A percentile compares a stretch with the other conserved stretches of the same genome.
Evolutionary conservation across 306 rosid genomes (phyloP).

Genomic region (Malus fusca): DNA sequence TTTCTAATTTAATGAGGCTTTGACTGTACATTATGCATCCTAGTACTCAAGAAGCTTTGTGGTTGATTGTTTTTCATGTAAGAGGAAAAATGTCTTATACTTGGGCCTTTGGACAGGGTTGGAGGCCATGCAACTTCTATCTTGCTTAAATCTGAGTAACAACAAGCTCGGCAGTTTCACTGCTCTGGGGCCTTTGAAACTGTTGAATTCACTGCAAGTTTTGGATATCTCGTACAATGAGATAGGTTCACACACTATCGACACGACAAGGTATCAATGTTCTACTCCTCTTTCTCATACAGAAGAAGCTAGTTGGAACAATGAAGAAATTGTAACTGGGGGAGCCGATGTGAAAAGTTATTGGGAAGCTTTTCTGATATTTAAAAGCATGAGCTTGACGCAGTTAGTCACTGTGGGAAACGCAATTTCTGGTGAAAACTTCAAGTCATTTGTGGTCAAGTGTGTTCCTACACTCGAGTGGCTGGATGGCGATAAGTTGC

Average conservation of each 20-base stretch:
- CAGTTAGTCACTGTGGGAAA: slow-evolving; percentile 60
- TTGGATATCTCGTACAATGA: slow-evolving; percentile 65
- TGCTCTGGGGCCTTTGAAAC: slow-evolving; percentile 63
- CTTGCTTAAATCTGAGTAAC: slow-evolving; percentile 67
- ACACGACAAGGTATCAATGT: slow-evolving; percentile 63
- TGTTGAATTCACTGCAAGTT: slow-evolving; percentile 49
- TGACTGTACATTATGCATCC: background rate
- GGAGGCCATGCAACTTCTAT: slow-evolving; percentile 86
- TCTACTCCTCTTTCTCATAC: slow-evolving; percentile 67
- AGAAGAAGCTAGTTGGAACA: slow-evolving; percentile 49
- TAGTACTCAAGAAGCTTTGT: background rate
- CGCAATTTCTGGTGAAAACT: slow-evolving; percentile 46
- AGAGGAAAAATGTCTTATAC: slow-evolving; percentile 8
- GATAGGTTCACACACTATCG: slow-evolving; percentile 59
- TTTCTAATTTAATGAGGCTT: background rate
- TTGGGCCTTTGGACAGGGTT: slow-evolving; percentile 52
- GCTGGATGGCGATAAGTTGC: slow-evolving; percentile 39
- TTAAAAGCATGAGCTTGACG: slow-evolving; percentile 47
- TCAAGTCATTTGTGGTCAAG: slow-evolving; percentile 47
- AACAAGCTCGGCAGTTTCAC: slow-evolving; percentile 65
- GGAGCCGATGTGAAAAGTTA: slow-evolving; percentile 17
- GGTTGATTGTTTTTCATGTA: background rate
- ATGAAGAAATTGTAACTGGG: slow-evolving; percentile 24
- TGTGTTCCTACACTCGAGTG: slow-evolving; percentile 45
- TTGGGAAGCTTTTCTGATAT: slow-evolving; percentile 73